A percentile compares a stretch with the other conserved stretches of the same genome.
Conservation (phyloP, 768 basidiomycete genomes). For the Tulasnella sp. region DNA sequence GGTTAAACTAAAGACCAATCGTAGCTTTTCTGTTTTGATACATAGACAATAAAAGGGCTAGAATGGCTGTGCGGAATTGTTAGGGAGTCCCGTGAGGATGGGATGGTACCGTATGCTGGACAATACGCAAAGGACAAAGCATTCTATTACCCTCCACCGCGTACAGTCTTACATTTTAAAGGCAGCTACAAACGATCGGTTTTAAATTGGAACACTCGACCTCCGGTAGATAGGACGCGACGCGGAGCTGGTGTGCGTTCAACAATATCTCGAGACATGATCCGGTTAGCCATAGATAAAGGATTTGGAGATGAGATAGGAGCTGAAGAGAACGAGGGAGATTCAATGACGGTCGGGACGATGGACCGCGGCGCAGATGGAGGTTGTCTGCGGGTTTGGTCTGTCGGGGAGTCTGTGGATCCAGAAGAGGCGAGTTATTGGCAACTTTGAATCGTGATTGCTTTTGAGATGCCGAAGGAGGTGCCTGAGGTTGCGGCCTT, state of each 20-base stretch:
- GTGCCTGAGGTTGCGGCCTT: not conserved
- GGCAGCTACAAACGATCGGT: slow-evolving; percentile 3
- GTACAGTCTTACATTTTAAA: not conserved
- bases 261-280: slow-evolving; percentile 21
- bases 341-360: slow-evolving; percentile 5
- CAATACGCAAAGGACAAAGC: too few relatives aligned
- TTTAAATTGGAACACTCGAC: slow-evolving; percentile 19
- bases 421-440: not conserved
- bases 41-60: too few relatives aligned
- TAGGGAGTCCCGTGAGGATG: not conserved
- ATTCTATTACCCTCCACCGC: too few relatives aligned
- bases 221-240: not conserved
- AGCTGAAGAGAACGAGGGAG: slow-evolving; percentile 5
- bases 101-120: too few relatives aligned
- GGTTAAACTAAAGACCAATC: too few relatives aligned
- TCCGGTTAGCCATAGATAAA: not conserved
- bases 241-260: not conserved
- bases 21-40: too few relatives aligned
- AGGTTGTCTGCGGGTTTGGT: not conserved
- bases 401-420: not conserved
- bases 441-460: not conserved
- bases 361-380: not conserved
- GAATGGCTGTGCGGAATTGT: too few relatives aligned
- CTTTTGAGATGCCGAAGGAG: not conserved
- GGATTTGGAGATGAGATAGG: not conserved